Evolutionary conservation across 768 basidiomycete species (phyloP).

Genomic region (Phylloporus arenicola): DNA sequence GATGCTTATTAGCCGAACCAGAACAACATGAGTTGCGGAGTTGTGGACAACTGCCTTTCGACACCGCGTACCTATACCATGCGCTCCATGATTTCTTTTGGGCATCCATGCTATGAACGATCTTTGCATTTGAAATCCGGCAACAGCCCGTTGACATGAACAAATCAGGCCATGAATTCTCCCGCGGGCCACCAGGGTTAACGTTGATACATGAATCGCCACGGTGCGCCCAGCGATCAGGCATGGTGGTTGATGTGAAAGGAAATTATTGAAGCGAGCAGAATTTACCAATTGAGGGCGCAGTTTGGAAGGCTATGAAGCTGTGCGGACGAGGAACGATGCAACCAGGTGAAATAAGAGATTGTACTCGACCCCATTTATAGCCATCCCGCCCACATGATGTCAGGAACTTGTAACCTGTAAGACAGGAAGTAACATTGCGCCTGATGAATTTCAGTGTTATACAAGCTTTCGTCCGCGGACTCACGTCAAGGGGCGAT

Average conservation of each 20-base stretch:
- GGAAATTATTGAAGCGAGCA: background rate
- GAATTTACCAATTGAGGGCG: background rate
- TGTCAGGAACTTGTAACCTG: background rate
- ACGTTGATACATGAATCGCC: background rate
- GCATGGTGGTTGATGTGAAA: background rate
- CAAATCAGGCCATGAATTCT: background rate
- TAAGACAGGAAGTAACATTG: background rate
- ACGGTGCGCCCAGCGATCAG: conserved; percentile 1
- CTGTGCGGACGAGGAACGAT: background rate
- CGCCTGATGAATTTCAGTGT: background rate
- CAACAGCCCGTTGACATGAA: background rate
- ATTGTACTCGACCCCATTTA: background rate
- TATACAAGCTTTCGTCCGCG: background rate
- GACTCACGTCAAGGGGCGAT: conserved; percentile 6
- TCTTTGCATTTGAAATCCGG: conserved; percentile 13
- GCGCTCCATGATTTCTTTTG: background rate
- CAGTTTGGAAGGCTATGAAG: background rate
- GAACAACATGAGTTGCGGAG: background rate
- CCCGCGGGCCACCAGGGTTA: background rate
- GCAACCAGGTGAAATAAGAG: conserved; percentile 2
- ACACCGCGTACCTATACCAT: background rate
- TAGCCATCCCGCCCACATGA: background rate
- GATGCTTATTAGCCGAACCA: background rate
- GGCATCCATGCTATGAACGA: background rate
- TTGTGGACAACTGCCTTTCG: background rate